Conservation (phyloP, 768 basidiomycete genomes). For the Termitomyces sp. region DNA sequence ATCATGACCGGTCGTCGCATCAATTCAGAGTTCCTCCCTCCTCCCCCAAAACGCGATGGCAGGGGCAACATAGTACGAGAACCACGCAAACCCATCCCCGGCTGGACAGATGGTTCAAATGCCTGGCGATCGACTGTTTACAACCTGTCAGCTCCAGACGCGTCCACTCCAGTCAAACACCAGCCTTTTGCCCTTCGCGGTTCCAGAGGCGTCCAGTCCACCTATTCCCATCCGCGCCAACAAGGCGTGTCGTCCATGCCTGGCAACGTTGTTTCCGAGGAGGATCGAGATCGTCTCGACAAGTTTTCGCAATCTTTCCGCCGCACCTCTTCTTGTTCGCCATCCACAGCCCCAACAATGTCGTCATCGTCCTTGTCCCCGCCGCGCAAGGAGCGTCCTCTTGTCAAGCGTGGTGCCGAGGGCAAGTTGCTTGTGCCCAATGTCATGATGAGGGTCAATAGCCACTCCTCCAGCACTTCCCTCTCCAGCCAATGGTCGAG, state of each 20-base stretch:
- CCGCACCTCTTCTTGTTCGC: constrained; percentile 40
- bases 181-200: constrained; percentile 46
- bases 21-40: constrained; percentile 33
- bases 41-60: constrained; percentile 32
- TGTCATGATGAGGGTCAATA: constrained; percentile 32
- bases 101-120: constrained; percentile 64
- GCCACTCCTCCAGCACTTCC: constrained; percentile 29
- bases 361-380: constrained; percentile 30
- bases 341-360: constrained; percentile 26
- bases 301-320: constrained; percentile 54
- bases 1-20: constrained; percentile 67
- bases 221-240: constrained; percentile 20
- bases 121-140: constrained; percentile 68
- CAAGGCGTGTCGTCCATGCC: constrained; percentile 4
- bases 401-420: constrained; percentile 55
- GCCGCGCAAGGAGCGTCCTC: constrained; percentile 40
- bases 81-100: constrained; percentile 44
- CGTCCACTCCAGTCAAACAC: constrained; percentile 28
- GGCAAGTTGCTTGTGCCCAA: constrained; percentile 54
- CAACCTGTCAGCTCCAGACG: constrained; percentile 37
- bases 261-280: constrained; percentile 9
- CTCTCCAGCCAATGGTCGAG: constrained; percentile 26
- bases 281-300: constrained; percentile 39
- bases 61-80: constrained; percentile 25
- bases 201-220: constrained; percentile 43